Percentiles rank a stretch among this genome's conserved stretches.
Conservation (phyloP, 352 stramenopile species). For the Globisporangium okanoganense region DNA sequence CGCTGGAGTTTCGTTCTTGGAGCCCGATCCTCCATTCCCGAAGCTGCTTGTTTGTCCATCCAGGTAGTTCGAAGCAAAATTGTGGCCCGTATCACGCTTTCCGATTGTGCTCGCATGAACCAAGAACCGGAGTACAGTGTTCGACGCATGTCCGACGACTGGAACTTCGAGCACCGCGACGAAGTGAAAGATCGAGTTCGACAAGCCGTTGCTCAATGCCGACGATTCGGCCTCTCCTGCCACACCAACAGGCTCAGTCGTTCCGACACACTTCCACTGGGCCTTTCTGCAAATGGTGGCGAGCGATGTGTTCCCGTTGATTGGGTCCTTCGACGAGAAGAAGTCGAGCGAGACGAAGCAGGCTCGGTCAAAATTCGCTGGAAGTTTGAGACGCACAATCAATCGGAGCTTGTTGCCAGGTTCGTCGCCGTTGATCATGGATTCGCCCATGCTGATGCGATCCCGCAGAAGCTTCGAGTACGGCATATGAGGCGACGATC, state of each 20-base stretch:
- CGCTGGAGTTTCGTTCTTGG: conserved; percentile 31
- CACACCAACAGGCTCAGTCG: conserved; percentile 71
- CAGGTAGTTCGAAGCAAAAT: conserved; percentile 27
- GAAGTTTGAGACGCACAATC: conserved; percentile 81
- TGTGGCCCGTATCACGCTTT: conserved; percentile 45
- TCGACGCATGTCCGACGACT: conserved; percentile 72
- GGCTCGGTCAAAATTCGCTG: conserved; percentile 64
- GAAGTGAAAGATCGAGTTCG: conserved; percentile 75
- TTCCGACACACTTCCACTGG: conserved; percentile 82
- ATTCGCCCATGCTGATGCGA: conserved; percentile 71
- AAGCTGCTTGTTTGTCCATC: conserved; percentile 32
- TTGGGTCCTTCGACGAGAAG: conserved; percentile 69
- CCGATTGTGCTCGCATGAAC: conserved; percentile 78
- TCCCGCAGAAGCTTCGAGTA: conserved; percentile 74
- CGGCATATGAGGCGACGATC: conserved; percentile 75
- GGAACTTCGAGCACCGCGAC: conserved; percentile 84
- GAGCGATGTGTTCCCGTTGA: conserved; percentile 45
- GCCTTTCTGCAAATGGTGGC: conserved; percentile 49
- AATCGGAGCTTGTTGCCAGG: conserved; percentile 76
- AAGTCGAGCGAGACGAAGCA: conserved; percentile 86
- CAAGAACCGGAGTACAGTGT: conserved; percentile 84
- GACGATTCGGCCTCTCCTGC: conserved; percentile 59
- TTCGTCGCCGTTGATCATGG: conserved; percentile 77
- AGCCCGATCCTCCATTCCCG: conserved; percentile 30
- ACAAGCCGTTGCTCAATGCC: conserved; percentile 46